phyloP scores from a whole-genome alignment of 176 grass and related monocot species.

The Coix lacrymajobi region DNA sequence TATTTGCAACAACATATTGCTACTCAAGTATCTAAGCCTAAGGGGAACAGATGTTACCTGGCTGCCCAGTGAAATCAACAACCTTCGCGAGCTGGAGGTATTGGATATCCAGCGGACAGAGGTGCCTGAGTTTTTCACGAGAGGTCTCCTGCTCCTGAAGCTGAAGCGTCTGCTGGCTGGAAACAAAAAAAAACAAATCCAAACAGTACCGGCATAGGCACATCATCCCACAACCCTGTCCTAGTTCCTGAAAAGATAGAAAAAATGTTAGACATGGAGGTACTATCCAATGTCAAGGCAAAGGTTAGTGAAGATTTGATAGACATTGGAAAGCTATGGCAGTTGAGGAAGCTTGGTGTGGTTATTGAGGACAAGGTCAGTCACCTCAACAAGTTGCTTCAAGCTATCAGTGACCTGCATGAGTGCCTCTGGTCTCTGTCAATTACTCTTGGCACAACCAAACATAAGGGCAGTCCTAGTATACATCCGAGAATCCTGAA shows the following conservation, averaged over 20 bases:
- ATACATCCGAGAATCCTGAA: background rate
- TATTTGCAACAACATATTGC: constrained; percentile 7
- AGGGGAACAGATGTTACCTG: constrained; percentile 2
- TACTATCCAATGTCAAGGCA: background rate
- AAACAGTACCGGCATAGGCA: background rate
- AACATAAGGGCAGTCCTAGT: too few relatives aligned
- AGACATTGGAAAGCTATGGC: constrained; percentile 2
- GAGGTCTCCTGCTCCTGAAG: background rate
- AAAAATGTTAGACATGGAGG: constrained; percentile 14
- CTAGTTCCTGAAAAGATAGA: background rate
- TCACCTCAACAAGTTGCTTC: background rate
- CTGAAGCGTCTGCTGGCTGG: constrained; percentile 26
- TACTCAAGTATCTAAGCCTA: constrained; percentile 32
- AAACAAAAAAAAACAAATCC: background rate
- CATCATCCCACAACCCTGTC: background rate
- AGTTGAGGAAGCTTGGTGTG: constrained; percentile 21
- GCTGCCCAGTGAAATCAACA: constrained; percentile 20
- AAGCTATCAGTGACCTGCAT: background rate
- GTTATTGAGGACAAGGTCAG: background rate
- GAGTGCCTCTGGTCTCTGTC: background rate
- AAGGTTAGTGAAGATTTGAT: background rate
- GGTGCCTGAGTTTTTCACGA: background rate
- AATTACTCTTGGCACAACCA: background rate
- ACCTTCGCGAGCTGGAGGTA: constrained; percentile 29
- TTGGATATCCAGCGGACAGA: constrained; percentile 25